phyloP scores from a whole-genome alignment of 768 basidiomycete genomes.

The Neoboletus subvelutipes region DNA sequence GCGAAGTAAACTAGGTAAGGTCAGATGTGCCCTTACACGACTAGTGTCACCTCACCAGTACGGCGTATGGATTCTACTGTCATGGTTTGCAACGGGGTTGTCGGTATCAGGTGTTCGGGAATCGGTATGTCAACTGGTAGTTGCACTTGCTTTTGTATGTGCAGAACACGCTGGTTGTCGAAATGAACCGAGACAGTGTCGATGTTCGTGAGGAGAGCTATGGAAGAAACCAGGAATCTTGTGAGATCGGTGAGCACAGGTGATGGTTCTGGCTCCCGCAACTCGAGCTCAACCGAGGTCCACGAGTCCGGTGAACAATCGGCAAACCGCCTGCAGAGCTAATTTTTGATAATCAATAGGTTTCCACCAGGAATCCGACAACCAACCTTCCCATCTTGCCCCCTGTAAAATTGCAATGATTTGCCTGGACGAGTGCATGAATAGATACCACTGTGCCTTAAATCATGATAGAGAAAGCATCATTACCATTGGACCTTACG shows the following conservation, averaged over 20 bases:
- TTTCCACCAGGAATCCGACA: neutral
- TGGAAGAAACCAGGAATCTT: slow-evolving; percentile 11
- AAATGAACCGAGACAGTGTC: slow-evolving; percentile 3
- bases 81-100: neutral
- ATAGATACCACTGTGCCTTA: neutral
- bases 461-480: neutral
- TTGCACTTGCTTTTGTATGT: neutral
- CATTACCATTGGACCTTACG: slow-evolving; percentile 7
- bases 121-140: neutral
- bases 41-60: neutral
- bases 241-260: slow-evolving; percentile 6
- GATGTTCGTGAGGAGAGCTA: slow-evolving; percentile 6
- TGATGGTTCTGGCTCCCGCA: neutral
- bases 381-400: slow-evolving; percentile 8
- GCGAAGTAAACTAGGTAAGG: neutral
- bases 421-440: neutral
- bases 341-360: neutral
- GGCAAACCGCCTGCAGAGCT: too few relatives aligned
- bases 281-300: slow-evolving; percentile 10
- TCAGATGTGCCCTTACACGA: neutral
- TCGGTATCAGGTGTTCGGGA: neutral
- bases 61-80: slow-evolving; percentile 5
- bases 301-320: neutral
- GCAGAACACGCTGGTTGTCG: neutral
- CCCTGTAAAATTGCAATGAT: slow-evolving; percentile 4